These are phyloP conservation scores for Trebouxia sp. DNA, from an alignment of 139 green algal genomes.

Conservation along the genomic window DNA sequence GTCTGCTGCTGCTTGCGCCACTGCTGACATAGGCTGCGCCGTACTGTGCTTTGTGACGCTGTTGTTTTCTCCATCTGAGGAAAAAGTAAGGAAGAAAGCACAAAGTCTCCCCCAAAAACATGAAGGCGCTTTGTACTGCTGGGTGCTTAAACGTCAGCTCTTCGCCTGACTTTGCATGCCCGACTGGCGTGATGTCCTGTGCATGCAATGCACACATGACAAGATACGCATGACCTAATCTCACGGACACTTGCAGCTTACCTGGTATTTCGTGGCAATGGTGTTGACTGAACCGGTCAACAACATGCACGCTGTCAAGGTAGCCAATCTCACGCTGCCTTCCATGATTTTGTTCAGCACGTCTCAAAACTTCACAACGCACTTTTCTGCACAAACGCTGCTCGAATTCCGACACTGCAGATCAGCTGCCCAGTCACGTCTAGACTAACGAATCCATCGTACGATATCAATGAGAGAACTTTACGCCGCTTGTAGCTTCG, in stretches of 20 bases:
- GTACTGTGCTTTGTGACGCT: not conserved
- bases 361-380: too few relatives aligned
- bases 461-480: too few relatives aligned
- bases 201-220: too few relatives aligned
- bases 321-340: not conserved
- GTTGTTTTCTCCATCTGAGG: conserved; percentile 46
- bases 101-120: conserved; percentile 79
- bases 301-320: conserved; percentile 47
- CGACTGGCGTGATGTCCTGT: conserved; percentile 72
- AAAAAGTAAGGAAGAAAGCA: conserved; percentile 78
- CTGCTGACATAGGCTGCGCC: not conserved
- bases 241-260: not conserved
- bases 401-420: not conserved
- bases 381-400: too few relatives aligned
- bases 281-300: conserved; percentile 82
- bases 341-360: conserved; percentile 14
- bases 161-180: conserved; percentile 42
- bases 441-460: too few relatives aligned
- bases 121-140: conserved; percentile 71
- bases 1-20: conserved; percentile 1
- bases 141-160: conserved; percentile 73
- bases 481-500: too few relatives aligned
- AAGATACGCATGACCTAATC: not conserved
- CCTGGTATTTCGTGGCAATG: conserved; percentile 83
- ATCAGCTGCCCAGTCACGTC: too few relatives aligned